Base-by-base conservation (phyloP, 1,284 basidiomycete genomes). In the Boletus sp. region DNA sequence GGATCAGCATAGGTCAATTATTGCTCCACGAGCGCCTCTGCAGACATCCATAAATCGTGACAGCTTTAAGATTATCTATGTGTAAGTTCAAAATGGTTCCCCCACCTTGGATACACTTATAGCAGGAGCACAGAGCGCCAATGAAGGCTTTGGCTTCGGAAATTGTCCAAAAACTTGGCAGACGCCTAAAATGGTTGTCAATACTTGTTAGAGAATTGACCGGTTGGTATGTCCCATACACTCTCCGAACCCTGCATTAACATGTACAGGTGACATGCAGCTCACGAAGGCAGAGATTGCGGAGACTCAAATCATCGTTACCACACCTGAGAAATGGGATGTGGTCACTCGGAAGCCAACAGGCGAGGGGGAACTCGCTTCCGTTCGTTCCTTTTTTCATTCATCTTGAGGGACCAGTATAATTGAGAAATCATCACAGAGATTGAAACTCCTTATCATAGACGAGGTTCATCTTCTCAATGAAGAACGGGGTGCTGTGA, bases 241-340 rank as follows among this genome's bases (percentile, higher is more conserved):
- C 12, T 17, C 19, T 45, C 23, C 22, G 22, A 4, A 44, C 19
- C 12, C 10, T 10, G 12, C 17, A 39, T 58, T 35, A 16, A 25
- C 32, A 44, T 20, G 22, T 22, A 14, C 53, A 84, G 94, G 96
- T 68, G 96, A 99, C 64, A 99, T 99, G 94, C 96, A 99, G 66
- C 71, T 99, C 65, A 95, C 96, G 2, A 88, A 90, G 62, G 80
- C 84, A 26, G 95, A 99, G 69, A 95, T 99, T 52, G 87, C 87
- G 3, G 87, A 91, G 66, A 99, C 96, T 13, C 96, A 99, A 64
- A 90, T 99, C 49, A 98, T 99, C 53, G 94, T 99, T 10, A 99
- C 96, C 0, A 99, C 96, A 1, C 96, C 96, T 0, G 96, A 99
- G 66, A 99, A 99, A 69, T 99, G 96, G 96, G 96, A 99, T 59